A percentile compares a stretch with the other conserved stretches of the same genome.
phyloP scores from a whole-genome alignment of 2,329 filamentous ascomycete genomes.

The Didymella keratinophila region DNA sequence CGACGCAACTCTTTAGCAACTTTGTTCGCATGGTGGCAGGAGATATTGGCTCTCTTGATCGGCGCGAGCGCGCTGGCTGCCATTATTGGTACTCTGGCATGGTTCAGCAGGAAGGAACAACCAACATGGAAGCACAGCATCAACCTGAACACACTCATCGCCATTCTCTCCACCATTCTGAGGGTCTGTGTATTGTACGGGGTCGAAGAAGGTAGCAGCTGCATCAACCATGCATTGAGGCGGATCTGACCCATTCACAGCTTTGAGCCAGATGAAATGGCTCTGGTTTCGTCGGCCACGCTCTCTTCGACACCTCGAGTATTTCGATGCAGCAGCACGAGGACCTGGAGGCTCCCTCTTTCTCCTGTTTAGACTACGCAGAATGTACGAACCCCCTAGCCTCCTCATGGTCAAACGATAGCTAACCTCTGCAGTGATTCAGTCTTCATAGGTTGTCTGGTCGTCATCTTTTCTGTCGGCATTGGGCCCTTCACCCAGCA shows the following conservation, averaged over 20 bases:
- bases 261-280: conserved; percentile 6
- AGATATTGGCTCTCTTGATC: not conserved
- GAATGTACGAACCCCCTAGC: not conserved
- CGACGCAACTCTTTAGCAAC: not conserved
- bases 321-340: not conserved
- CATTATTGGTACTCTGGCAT: not conserved
- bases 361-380: not conserved
- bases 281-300: not conserved
- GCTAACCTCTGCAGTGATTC: not conserved
- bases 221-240: not conserved
- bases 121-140: not conserved
- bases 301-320: not conserved
- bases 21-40: not conserved
- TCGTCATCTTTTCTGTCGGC: conserved; percentile 3
- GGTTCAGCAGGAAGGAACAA: not conserved
- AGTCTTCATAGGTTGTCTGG: not conserved
- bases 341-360: conserved; percentile 1
- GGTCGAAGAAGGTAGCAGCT: not conserved
- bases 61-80: not conserved
- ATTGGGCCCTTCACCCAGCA: conserved; percentile 5
- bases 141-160: conserved; percentile 1
- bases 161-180: not conserved
- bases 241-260: not conserved
- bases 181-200: not conserved
- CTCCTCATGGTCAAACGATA: not conserved